These are phyloP conservation scores for Hypsizygus marmoreus DNA, from an alignment of 768 basidiomycete species.

Conservation along the genomic window DNA sequence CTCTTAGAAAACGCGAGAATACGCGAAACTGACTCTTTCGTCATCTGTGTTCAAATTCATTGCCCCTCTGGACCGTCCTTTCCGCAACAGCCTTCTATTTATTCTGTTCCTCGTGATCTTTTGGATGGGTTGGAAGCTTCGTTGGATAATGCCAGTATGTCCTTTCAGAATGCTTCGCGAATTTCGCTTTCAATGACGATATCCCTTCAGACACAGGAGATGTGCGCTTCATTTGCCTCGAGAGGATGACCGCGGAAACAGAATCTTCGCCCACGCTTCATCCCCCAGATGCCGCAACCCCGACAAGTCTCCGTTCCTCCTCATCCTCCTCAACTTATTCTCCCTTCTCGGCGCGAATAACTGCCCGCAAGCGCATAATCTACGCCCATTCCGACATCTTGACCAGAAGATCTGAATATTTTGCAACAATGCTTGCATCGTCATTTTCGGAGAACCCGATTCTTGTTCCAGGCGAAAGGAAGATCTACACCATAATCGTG, in stretches of 20 bases:
- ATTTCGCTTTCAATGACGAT: neutral
- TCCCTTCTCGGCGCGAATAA: slow-evolving; percentile 42
- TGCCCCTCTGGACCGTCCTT: slow-evolving; percentile 57
- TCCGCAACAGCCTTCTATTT: slow-evolving; percentile 66
- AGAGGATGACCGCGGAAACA: slow-evolving; percentile 38
- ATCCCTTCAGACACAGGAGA: slow-evolving; percentile 64
- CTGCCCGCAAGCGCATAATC: slow-evolving; percentile 70
- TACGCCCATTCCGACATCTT: slow-evolving; percentile 83
- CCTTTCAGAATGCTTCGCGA: neutral
- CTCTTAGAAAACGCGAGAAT: slow-evolving; percentile 64
- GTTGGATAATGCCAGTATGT: slow-evolving; percentile 70
- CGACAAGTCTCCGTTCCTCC: slow-evolving; percentile 36
- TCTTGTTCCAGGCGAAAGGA: slow-evolving; percentile 46
- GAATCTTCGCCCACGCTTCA: slow-evolving; percentile 25
- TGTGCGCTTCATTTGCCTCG: slow-evolving; percentile 74
- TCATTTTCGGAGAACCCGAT: slow-evolving; percentile 63
- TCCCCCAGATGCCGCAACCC: slow-evolving; percentile 27
- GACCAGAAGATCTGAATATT: slow-evolving; percentile 74
- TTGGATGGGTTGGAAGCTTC: slow-evolving; percentile 70
- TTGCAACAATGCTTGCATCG: slow-evolving; percentile 71
- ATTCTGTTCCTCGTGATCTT: slow-evolving; percentile 66
- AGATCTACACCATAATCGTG: slow-evolving; percentile 66
- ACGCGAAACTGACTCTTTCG: slow-evolving; percentile 63
- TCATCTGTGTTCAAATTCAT: slow-evolving; percentile 76
- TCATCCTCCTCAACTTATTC: slow-evolving; percentile 46